These are phyloP conservation scores for Escallonia herrerae DNA, from an alignment of 129 eudicot species.

Conservation along the genomic window DNA sequence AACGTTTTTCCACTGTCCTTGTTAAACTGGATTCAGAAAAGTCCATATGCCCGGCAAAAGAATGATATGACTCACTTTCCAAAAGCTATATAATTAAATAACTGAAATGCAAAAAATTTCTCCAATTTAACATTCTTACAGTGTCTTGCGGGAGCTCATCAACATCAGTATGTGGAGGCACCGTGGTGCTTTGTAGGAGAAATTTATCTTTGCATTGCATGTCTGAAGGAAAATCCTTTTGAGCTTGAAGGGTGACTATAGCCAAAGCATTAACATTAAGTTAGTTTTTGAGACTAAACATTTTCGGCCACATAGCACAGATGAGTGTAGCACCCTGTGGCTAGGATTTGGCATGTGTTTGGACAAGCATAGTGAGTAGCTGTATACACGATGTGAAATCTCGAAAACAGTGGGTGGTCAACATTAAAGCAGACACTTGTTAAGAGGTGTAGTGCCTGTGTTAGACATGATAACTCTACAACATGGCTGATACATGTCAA, in stretches of 20 bases:
- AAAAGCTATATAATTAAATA: background rate
- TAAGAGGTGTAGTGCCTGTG: background rate
- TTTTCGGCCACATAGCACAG: background rate
- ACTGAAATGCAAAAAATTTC: background rate
- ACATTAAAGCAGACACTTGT: background rate
- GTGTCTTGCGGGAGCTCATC: slow-evolving; percentile 72
- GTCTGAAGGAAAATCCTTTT: slow-evolving; percentile 72
- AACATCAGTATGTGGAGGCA: slow-evolving; percentile 45
- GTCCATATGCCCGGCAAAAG: background rate
- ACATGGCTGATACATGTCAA: background rate
- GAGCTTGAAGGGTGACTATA: slow-evolving; percentile 90
- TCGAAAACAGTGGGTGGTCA: background rate
- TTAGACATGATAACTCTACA: background rate
- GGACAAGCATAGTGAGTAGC: background rate
- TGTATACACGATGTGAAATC: background rate
- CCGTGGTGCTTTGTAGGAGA: slow-evolving; percentile 75
- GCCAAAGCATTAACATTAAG: slow-evolving; percentile 15
- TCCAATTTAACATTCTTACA: slow-evolving; percentile 32
- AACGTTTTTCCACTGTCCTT: slow-evolving; percentile 62
- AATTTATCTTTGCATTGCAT: slow-evolving; percentile 90
- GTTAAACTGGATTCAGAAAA: slow-evolving; percentile 40
- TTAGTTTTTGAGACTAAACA: slow-evolving; percentile 5
- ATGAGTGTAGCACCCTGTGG: background rate
- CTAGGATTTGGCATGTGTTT: background rate
- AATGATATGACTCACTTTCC: background rate